Conservation (phyloP, 345 rosid genomes). For the Hevea brasiliensis region DNA sequence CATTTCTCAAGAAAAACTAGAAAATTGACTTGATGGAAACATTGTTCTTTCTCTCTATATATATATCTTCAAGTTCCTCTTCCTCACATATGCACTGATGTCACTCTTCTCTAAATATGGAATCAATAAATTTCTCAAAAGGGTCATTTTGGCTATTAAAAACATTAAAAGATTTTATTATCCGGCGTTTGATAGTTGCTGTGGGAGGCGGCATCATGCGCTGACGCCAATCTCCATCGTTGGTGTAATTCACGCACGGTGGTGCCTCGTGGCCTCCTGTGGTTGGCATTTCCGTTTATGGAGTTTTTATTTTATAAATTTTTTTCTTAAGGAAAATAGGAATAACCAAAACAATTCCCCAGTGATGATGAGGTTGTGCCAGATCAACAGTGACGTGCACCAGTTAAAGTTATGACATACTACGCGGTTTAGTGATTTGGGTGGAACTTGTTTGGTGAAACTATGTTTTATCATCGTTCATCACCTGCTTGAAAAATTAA, state of each 20-base stretch:
- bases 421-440: not conserved
- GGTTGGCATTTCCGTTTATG: not conserved
- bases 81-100: too few species aligned
- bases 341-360: conserved; percentile 43
- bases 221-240: conserved; percentile 12
- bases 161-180: too few species aligned
- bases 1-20: too few species aligned
- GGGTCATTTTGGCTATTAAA: too few species aligned
- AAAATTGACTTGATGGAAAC: too few species aligned
- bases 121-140: too few species aligned
- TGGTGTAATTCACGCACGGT: conserved; percentile 2
- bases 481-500: not conserved
- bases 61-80: too few species aligned
- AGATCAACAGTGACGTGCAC: conserved; percentile 13
- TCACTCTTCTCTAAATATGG: too few species aligned
- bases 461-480: not conserved
- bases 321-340: conserved; percentile 3
- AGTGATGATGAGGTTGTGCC: conserved; percentile 49
- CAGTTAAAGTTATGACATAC: not conserved
- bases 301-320: not conserved
- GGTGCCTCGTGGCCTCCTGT: conserved; percentile 1
- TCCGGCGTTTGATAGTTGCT: not conserved
- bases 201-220: not conserved
- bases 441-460: not conserved
- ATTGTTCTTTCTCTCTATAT: too few species aligned